These are phyloP conservation scores for Penicillium sp. DNA, from an alignment of 2,329 filamentous ascomycete species.

Conservation along the genomic window DNA sequence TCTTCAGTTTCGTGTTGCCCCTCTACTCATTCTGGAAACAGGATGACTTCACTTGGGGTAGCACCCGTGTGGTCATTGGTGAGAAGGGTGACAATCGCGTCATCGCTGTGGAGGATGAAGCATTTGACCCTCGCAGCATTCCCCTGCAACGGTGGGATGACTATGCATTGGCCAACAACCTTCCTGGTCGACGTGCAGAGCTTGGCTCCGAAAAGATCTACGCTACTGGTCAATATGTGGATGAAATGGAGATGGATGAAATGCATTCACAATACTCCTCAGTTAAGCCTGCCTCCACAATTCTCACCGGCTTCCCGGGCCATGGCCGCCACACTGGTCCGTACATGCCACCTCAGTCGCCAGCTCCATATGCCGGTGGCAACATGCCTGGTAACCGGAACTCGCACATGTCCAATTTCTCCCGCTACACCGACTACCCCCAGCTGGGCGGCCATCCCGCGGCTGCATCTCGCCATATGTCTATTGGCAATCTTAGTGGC, in stretches of 20 bases:
- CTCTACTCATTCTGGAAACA: constrained; percentile 99
- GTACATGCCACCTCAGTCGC: constrained; percentile 82
- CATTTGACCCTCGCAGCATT: constrained; percentile 87
- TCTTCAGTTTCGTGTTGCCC: constrained; percentile 87
- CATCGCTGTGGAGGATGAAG: constrained; percentile 79
- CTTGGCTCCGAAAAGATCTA: constrained; percentile 52
- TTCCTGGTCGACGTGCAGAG: constrained; percentile 84
- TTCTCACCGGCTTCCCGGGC: constrained; percentile 78
- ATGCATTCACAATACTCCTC: constrained; percentile 96
- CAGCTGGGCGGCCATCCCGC: constrained; percentile 35
- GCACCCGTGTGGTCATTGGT: constrained; percentile 93
- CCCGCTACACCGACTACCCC: constrained; percentile 64
- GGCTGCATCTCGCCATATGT: constrained; percentile 54
- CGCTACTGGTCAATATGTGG: constrained; percentile 62
- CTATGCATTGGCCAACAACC: constrained; percentile 80
- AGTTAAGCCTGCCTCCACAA: constrained; percentile 78
- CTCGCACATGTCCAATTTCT: constrained; percentile 70
- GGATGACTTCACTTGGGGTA: constrained; percentile 98
- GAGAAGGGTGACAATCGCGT: constrained; percentile 89
- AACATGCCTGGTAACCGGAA: constrained; percentile 53
- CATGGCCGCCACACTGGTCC: constrained; percentile 55
- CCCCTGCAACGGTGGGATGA: constrained; percentile 97
- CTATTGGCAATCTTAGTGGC: constrained; percentile 56
- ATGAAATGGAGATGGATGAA: constrained; percentile 89
- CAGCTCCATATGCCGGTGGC: constrained; percentile 64